Conservation (phyloP, 140 eudicot genomes). For the Stevia rebaudiana region DNA sequence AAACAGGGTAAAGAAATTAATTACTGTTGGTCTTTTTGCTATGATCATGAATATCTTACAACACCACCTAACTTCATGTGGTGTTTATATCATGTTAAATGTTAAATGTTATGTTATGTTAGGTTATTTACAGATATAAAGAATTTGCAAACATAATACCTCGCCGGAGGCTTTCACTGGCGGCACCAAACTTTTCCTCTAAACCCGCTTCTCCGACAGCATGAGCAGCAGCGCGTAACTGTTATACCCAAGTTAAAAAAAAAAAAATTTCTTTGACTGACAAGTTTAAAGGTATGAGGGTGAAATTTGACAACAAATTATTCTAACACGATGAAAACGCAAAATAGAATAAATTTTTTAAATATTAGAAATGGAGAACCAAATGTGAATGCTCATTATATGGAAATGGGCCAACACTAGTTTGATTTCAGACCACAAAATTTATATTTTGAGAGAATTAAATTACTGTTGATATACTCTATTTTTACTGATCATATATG, state of each 20-base stretch:
- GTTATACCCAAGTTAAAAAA: slow-evolving; percentile 11
- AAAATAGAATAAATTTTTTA: too few relatives aligned
- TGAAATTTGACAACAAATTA: too few relatives aligned
- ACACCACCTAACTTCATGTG: slow-evolving; percentile 1
- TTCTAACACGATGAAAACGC: too few relatives aligned
- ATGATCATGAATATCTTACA: background rate
- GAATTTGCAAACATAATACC: slow-evolving; percentile 99
- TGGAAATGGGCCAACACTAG: too few relatives aligned
- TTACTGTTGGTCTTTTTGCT: background rate
- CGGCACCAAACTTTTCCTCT: slow-evolving; percentile 77
- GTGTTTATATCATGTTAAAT: slow-evolving; percentile 5
- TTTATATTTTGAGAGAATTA: too few relatives aligned
- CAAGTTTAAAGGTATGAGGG: background rate
- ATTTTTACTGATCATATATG: too few relatives aligned
- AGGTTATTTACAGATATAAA: slow-evolving; percentile 41
- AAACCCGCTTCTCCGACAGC: slow-evolving; percentile 90
- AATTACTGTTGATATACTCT: too few relatives aligned
- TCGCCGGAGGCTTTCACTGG: slow-evolving; percentile 89
- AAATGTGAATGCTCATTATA: too few relatives aligned
- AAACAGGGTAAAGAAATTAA: background rate
- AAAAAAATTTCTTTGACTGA: background rate
- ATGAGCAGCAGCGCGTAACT: slow-evolving; percentile 88
- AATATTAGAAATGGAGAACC: too few relatives aligned
- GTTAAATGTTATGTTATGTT: background rate
- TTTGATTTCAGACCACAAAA: too few relatives aligned